Percentiles rank a stretch among this genome's conserved stretches.
Conservation (phyloP, 2,329 filamentous ascomycete genomes). For the Trichoderma breve region DNA sequence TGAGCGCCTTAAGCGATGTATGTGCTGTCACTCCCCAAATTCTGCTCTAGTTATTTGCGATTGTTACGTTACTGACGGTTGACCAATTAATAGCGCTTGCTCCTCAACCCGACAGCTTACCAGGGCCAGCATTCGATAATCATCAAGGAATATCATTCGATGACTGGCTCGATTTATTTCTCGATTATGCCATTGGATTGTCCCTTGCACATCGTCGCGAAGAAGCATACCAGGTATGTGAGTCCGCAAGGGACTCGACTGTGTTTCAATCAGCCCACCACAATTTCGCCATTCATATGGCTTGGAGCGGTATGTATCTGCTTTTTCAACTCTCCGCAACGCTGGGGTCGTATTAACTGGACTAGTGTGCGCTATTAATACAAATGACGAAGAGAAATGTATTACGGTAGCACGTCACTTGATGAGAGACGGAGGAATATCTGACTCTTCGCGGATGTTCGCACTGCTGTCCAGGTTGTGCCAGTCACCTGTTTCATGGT, state of each 20-base stretch:
- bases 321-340: background rate
- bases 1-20: slow-evolving; percentile 54
- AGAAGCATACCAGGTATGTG: slow-evolving; percentile 76
- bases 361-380: slow-evolving; percentile 76
- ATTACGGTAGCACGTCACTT: slow-evolving; percentile 75
- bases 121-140: slow-evolving; percentile 32
- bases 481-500: slow-evolving; percentile 70
- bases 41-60: background rate
- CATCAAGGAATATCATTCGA: slow-evolving; percentile 80
- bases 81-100: slow-evolving; percentile 31
- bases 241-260: slow-evolving; percentile 74
- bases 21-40: slow-evolving; percentile 27
- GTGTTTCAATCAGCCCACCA: slow-evolving; percentile 73
- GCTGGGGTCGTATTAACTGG: slow-evolving; percentile 17
- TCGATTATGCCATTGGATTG: slow-evolving; percentile 78
- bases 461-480: slow-evolving; percentile 73
- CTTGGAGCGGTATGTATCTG: slow-evolving; percentile 65
- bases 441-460: slow-evolving; percentile 82
- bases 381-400: slow-evolving; percentile 75
- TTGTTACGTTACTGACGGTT: background rate
- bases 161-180: slow-evolving; percentile 85
- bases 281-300: slow-evolving; percentile 71
- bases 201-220: slow-evolving; percentile 65
- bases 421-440: slow-evolving; percentile 78
- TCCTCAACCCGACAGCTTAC: slow-evolving; percentile 29